Evolutionary conservation across 2,329 filamentous ascomycete genomes (phyloP).

Genomic region (Fusarium nodosum): DNA sequence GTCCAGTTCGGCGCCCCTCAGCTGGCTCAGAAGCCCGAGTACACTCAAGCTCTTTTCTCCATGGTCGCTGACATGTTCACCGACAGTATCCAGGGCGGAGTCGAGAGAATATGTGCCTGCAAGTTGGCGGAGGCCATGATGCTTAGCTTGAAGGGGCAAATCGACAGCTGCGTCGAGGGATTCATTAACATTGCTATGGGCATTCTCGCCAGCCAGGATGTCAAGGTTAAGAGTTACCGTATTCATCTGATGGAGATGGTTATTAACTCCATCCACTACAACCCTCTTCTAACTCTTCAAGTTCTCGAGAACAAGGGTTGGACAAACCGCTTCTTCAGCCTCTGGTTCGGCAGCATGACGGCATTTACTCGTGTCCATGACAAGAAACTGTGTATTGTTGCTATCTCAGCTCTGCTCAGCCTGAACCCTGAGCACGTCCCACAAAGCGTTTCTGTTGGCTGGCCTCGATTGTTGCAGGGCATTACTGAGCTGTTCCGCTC

Average conservation of each 20-base stretch:
- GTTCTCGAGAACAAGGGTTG: slow-evolving; percentile 91
- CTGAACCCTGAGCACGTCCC: slow-evolving; percentile 86
- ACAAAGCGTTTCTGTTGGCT: slow-evolving; percentile 92
- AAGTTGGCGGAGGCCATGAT: slow-evolving; percentile 98
- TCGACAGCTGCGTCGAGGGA: slow-evolving; percentile 88
- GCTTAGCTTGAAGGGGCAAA: slow-evolving; percentile 89
- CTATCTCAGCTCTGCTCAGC: slow-evolving; percentile 87
- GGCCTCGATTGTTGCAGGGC: slow-evolving; percentile 90
- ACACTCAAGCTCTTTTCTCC: slow-evolving; percentile 87
- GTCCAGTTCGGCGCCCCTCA: slow-evolving; percentile 90
- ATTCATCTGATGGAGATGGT: slow-evolving; percentile 99
- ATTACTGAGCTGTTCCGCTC: slow-evolving; percentile 94
- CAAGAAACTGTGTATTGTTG: slow-evolving; percentile 97
- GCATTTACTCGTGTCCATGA: slow-evolving; percentile 95
- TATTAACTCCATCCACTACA: slow-evolving; percentile 98
- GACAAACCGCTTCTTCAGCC: slow-evolving; percentile 99
- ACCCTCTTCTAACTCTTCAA: slow-evolving; percentile 85
- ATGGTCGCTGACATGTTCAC: slow-evolving; percentile 97
- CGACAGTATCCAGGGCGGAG: slow-evolving; percentile 90
- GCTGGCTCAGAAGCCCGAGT: slow-evolving; percentile 84
- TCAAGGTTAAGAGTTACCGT: slow-evolving; percentile 92
- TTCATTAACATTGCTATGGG: slow-evolving; percentile 93
- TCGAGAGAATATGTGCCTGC: slow-evolving; percentile 96
- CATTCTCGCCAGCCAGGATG: slow-evolving; percentile 79
- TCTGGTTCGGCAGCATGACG: slow-evolving; percentile 98